Percentiles rank a stretch among this genome's conserved stretches.
phyloP scores from a whole-genome alignment of 371 early-diverging fungal genomes.

The Mucor circinelloides region DNA sequence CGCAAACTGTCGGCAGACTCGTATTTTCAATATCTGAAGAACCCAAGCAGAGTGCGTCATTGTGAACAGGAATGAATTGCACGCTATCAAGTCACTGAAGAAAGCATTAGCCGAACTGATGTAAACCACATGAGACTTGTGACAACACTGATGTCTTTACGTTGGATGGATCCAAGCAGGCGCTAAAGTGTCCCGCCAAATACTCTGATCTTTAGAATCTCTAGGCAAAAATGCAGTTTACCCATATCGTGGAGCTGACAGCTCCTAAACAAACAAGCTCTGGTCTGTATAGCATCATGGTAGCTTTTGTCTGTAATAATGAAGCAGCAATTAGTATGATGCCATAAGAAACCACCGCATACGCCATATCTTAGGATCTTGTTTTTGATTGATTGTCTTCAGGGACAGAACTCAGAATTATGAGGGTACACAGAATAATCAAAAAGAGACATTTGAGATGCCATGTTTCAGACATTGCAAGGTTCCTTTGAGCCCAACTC shows the following conservation, averaged over 20 bases:
- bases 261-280: not conserved
- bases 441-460: not conserved
- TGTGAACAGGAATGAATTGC: too few species aligned
- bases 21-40: not conserved
- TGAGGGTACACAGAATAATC: not conserved
- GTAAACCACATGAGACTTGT: not conserved
- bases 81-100: too few species aligned
- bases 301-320: not conserved
- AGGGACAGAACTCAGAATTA: not conserved
- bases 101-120: not conserved
- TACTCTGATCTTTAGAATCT: not conserved
- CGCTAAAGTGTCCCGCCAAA: not conserved
- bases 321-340: not conserved
- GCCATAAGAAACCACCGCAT: not conserved
- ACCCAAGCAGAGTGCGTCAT: not conserved
- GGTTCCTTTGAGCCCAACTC: not conserved
- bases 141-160: not conserved
- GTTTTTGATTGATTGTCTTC: not conserved
- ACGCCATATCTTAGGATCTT: not conserved
- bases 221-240: not conserved
- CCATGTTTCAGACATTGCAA: not conserved
- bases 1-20: not conserved
- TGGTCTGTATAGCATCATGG: too few species aligned
- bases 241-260: not conserved
- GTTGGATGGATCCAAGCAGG: not conserved